These are phyloP conservation scores for Beverwykella pulmonaria DNA, from an alignment of 495 filamentous ascomycete genomes.

Conservation along the genomic window DNA sequence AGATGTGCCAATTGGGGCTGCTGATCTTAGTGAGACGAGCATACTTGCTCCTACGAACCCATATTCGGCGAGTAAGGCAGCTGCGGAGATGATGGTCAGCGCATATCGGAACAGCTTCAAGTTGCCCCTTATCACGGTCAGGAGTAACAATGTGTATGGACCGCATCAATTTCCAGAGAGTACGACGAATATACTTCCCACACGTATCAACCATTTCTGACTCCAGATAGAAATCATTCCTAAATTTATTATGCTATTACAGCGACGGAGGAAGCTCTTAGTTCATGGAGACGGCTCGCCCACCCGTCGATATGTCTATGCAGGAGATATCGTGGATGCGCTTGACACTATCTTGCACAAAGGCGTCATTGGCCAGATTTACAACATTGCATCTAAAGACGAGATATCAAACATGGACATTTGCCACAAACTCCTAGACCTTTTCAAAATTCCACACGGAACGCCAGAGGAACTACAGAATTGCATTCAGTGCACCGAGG, in stretches of 20 bases:
- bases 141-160: slow-evolving; percentile 79
- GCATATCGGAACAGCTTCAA: slow-evolving; percentile 74
- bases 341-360: slow-evolving; percentile 77
- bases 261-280: slow-evolving; percentile 58
- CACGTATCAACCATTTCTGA: too few species aligned
- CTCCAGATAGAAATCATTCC: slow-evolving; percentile 68
- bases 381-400: slow-evolving; percentile 71
- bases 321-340: slow-evolving; percentile 72
- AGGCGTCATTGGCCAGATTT: slow-evolving; percentile 65
- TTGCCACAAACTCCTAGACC: slow-evolving; percentile 58
- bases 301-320: slow-evolving; percentile 69
- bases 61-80: slow-evolving; percentile 76
- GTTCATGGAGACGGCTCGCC: slow-evolving; percentile 71
- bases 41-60: slow-evolving; percentile 73
- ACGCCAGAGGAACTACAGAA: slow-evolving; percentile 47
- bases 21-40: slow-evolving; percentile 62
- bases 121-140: slow-evolving; percentile 69
- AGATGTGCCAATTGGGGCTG: slow-evolving; percentile 64
- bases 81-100: slow-evolving; percentile 78
- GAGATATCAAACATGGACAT: slow-evolving; percentile 64
- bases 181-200: too few species aligned
- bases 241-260: slow-evolving; percentile 69
- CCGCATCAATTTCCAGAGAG: slow-evolving; percentile 80
- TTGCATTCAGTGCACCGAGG: slow-evolving; percentile 66
- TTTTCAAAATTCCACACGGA: slow-evolving; percentile 33